A percentile compares a stretch with the other conserved stretches of the same genome.
Evolutionary conservation across 768 basidiomycete genomes (phyloP).

Genomic region (Serendipita sp.): DNA sequence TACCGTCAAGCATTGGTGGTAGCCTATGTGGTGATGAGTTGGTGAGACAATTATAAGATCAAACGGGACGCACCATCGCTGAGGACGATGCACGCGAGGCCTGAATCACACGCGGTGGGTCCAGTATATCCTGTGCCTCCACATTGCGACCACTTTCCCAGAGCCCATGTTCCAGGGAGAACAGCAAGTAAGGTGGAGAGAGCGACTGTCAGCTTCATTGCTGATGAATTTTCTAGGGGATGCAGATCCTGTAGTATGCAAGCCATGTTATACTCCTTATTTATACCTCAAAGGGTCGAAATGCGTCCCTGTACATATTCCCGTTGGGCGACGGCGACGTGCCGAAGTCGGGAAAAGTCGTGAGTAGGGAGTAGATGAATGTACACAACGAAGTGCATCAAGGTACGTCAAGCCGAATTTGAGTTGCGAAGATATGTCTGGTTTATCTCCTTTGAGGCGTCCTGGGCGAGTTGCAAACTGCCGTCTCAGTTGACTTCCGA

Average conservation of each 20-base stretch:
- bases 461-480: no score
- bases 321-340: not conserved
- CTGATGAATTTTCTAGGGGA: not conserved
- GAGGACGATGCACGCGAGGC: not conserved
- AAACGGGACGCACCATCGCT: not conserved
- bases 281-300: not conserved
- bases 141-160: not conserved
- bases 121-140: not conserved
- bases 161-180: not conserved
- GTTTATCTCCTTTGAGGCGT: no score
- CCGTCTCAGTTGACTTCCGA: no score
- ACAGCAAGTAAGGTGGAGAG: not conserved
- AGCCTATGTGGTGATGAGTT: not conserved
- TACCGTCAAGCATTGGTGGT: not conserved
- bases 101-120: not conserved
- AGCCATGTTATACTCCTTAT: not conserved
- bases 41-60: not conserved
- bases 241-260: not conserved
- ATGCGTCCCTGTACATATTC: not conserved
- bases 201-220: not conserved
- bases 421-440: no score
- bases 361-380: no score
- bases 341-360: not conserved
- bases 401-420: no score
- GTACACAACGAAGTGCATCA: no score